These are phyloP conservation scores for Botryotinia calthae DNA, from an alignment of 2,329 filamentous ascomycete species.

Conservation along the genomic window DNA sequence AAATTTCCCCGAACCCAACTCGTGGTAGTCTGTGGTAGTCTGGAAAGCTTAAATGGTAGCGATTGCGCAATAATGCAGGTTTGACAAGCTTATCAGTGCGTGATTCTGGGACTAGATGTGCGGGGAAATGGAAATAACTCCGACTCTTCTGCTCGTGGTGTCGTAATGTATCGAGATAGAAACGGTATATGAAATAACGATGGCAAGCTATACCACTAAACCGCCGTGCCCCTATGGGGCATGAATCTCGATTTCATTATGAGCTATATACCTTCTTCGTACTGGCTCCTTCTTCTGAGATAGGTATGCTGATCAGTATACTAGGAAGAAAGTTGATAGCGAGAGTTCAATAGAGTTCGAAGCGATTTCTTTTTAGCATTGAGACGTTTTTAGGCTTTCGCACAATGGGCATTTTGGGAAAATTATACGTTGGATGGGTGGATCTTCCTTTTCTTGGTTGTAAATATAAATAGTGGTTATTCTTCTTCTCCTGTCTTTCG, in stretches of 20 bases:
- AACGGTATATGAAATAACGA: too few species aligned
- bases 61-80: neutral
- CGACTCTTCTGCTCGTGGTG: neutral
- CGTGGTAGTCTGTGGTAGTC: neutral
- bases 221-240: too few species aligned
- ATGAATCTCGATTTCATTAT: too few species aligned
- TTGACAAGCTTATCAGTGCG: neutral
- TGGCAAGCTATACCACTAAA: too few species aligned
- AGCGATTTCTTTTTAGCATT: neutral
- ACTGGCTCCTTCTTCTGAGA: too few species aligned
- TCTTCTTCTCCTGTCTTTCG: too few species aligned
- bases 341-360: neutral
- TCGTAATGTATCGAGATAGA: neutral
- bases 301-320: neutral
- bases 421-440: neutral
- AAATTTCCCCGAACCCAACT: neutral
- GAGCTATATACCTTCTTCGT: too few species aligned
- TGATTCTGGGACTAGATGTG: neutral
- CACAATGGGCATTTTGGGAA: neutral
- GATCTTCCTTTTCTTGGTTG: too few species aligned
- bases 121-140: neutral
- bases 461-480: too few species aligned
- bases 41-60: neutral
- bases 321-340: neutral
- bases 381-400: neutral